Base-by-base conservation (phyloP, 768 basidiomycete genomes). In the Serendipita sp. region DNA sequence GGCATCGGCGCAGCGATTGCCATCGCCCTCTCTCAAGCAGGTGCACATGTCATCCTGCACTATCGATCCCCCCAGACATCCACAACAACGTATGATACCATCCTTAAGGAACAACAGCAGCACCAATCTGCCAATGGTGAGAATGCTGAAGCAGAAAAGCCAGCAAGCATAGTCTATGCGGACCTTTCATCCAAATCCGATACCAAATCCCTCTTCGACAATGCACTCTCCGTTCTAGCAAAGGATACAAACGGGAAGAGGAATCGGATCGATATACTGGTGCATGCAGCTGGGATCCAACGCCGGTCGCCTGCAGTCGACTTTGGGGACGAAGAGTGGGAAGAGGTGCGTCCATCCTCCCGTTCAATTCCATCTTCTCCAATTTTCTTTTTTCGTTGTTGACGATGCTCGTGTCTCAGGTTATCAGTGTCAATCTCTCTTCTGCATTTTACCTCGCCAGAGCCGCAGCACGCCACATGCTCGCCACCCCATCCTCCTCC, bases 401-500 rank as follows among this genome's bases (percentile, higher is more conserved):
- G n/a, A 8, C 16, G 48, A 51, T 51, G n/a, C 2, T 24, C 24
- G 65, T 48, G 63, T 69, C 53, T 46, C 69, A 90, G 89, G 89
- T 92, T 65, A 77, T 93, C 66, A 81, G 88, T 69, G 83, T 90
- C 69, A 96, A 96, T 78, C 83, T 96, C 72, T 92, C 90, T 74
- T 83, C 90, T 5, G 83, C 81, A 65, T 96, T 87, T 82, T 79
- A 91, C 34, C 85, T 94, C 67, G 85, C 83, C 15, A 88, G 88
- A 74, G 87, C 89, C 60, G 88, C 87, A n/a, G 92, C 90, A 11
- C 78, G 80, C 67, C 93, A 96, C 76, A 94, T 94, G 92, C 83
- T 93, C 10, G 67, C 71, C 28, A 70, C 84, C 79, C 64, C 83
- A 76, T 41, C 38, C 38, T 7, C 38, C 38, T 5, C 38, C 38